Conservation (phyloP, 257 asterid species). For the Mentha longifolia region DNA sequence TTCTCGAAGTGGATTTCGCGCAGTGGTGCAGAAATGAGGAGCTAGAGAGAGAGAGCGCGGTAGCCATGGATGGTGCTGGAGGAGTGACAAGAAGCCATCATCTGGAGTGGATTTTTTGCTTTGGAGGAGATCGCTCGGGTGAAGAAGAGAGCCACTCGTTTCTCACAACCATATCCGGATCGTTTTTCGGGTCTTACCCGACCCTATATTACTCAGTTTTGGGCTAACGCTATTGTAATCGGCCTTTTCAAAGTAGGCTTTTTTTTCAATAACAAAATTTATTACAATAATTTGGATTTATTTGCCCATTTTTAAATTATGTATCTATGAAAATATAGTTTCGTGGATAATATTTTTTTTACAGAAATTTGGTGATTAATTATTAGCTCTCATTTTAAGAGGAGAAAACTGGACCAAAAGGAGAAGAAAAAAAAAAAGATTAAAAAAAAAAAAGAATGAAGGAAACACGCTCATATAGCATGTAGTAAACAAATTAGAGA, state of each 20-base stretch:
- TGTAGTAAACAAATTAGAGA: too few species aligned
- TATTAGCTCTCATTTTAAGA: too few species aligned
- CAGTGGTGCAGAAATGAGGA: constrained; percentile 45
- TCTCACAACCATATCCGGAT: constrained; percentile 44
- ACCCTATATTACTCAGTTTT: not conserved
- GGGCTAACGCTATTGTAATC: not conserved
- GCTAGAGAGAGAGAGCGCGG: constrained; percentile 52
- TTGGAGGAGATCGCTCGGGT: constrained; percentile 42
- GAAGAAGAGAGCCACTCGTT: constrained; percentile 73
- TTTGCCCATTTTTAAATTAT: not conserved
- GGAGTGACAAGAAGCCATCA: constrained; percentile 60
- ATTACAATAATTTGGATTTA: not conserved
- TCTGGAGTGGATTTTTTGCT: constrained; percentile 33
- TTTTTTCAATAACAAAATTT: not conserved
- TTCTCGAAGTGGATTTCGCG: constrained; percentile 47
- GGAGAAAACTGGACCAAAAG: too few species aligned
- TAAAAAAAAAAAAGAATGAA: too few species aligned
- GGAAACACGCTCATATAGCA: too few species aligned
- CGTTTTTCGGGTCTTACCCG: constrained; percentile 14
- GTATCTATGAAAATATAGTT: too few species aligned
- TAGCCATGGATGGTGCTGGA: constrained; percentile 46
- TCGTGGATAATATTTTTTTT: too few species aligned
- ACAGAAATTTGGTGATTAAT: too few species aligned
- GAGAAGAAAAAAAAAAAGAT: too few species aligned
- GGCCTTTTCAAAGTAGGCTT: too few species aligned